Conservation (phyloP, 2,329 filamentous ascomycete genomes). For the Tolypocladium inflatum region DNA sequence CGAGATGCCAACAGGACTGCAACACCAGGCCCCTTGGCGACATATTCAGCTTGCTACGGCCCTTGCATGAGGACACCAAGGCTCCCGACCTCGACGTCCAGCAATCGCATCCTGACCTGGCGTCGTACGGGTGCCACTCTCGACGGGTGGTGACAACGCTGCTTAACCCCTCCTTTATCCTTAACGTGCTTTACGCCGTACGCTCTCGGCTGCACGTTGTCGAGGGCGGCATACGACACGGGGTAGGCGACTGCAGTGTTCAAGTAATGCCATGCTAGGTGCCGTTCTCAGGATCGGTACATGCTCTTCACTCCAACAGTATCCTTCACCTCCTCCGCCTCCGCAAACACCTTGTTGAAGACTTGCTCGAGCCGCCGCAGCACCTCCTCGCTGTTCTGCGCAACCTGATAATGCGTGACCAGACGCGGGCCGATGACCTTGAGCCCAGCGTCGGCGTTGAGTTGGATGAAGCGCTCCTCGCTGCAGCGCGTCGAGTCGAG, state of each 20-base stretch:
- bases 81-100: background rate
- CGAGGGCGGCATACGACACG: background rate
- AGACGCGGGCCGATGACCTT: slow-evolving; percentile 29
- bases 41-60: too few species aligned
- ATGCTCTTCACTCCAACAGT: background rate
- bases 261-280: background rate
- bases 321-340: slow-evolving; percentile 1
- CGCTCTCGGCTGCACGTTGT: background rate
- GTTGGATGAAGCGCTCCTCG: slow-evolving; percentile 24
- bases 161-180: background rate
- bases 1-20: too few species aligned
- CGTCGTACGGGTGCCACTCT: background rate
- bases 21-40: too few species aligned
- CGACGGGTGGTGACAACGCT: background rate
- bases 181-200: background rate
- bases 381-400: slow-evolving; percentile 48
- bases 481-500: slow-evolving; percentile 48
- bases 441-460: slow-evolving; percentile 32
- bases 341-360: slow-evolving; percentile 31
- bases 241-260: background rate
- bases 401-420: slow-evolving; percentile 52
- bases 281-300: background rate
- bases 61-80: background rate
- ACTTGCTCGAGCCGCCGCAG: slow-evolving; percentile 45
- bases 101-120: background rate